These are phyloP conservation scores for Starmerella bombicola DNA, from an alignment of 805 yeast species.

Conservation along the genomic window DNA sequence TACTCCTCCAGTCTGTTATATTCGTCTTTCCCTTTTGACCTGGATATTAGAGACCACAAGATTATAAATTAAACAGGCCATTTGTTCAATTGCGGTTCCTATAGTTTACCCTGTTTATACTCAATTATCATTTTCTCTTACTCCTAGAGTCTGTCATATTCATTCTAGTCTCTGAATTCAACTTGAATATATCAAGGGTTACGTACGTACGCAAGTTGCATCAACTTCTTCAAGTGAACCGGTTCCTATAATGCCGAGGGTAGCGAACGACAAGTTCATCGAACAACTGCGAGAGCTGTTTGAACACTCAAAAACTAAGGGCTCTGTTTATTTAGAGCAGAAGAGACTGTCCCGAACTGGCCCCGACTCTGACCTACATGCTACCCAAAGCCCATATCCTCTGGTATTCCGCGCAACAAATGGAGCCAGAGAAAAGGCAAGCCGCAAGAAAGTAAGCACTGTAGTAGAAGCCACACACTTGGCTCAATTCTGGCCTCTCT, in stretches of 20 bases:
- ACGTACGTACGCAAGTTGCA: too few relatives aligned
- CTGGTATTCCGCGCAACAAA: constrained; percentile 57
- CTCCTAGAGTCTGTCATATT: too few relatives aligned
- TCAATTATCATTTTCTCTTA: too few relatives aligned
- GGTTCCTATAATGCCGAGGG: constrained; percentile 11
- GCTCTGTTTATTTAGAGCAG: constrained; percentile 30
- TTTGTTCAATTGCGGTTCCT: too few relatives aligned
- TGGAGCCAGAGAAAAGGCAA: constrained; percentile 40
- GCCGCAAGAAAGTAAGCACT: constrained; percentile 56
- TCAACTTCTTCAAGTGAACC: background rate
- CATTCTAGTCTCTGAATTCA: too few relatives aligned
- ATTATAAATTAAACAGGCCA: too few relatives aligned
- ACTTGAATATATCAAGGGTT: too few relatives aligned
- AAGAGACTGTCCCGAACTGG: constrained; percentile 26
- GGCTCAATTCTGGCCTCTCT: constrained; percentile 66
- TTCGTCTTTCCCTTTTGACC: too few relatives aligned
- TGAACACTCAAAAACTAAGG: constrained; percentile 22
- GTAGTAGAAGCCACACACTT: constrained; percentile 50
- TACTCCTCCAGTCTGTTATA: too few relatives aligned
- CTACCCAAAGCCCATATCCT: constrained; percentile 35
- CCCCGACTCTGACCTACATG: constrained; percentile 16
- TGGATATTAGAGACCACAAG: too few relatives aligned
- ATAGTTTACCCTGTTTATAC: too few relatives aligned
- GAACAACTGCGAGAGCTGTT: constrained; percentile 23
- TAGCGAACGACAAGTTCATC: constrained; percentile 26